Percentiles rank a stretch among this genome's conserved stretches.
phyloP scores from a whole-genome alignment of 148 eudicot genomes.

The Chenopodium quinoa region DNA sequence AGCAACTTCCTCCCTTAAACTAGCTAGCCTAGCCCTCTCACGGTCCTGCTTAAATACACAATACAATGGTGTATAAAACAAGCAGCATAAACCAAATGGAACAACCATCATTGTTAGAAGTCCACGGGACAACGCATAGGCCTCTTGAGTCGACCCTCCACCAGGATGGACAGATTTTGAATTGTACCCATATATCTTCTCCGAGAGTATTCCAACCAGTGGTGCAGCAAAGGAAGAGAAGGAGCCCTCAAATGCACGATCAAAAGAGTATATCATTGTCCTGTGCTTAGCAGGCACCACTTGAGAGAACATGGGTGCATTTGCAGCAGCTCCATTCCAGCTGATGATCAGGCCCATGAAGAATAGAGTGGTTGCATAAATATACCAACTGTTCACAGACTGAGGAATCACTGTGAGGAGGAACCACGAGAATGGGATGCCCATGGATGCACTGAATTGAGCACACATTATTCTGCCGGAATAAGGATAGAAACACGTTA shows the following conservation, averaged over 20 bases:
- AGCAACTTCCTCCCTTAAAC: slow-evolving; percentile 58
- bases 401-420: slow-evolving; percentile 73
- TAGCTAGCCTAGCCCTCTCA: slow-evolving; percentile 61
- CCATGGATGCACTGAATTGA: slow-evolving; percentile 93
- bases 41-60: slow-evolving; percentile 61
- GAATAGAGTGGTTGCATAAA: slow-evolving; percentile 60
- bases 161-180: slow-evolving; percentile 56
- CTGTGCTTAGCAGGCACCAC: slow-evolving; percentile 85
- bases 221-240: slow-evolving; percentile 98
- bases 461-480: slow-evolving; percentile 85
- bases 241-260: slow-evolving; percentile 86
- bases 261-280: slow-evolving; percentile 95
- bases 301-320: slow-evolving; percentile 92
- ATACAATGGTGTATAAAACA: slow-evolving; percentile 83
- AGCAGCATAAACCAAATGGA: slow-evolving; percentile 83
- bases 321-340: slow-evolving; percentile 81
- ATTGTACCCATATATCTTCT: slow-evolving; percentile 84
- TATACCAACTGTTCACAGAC: slow-evolving; percentile 49
- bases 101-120: slow-evolving; percentile 88
- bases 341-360: slow-evolving; percentile 87
- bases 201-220: slow-evolving; percentile 81
- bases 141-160: slow-evolving; percentile 63
- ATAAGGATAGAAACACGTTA: slow-evolving; percentile 58
- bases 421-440: slow-evolving; percentile 83
- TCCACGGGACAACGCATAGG: slow-evolving; percentile 80